Conservation (phyloP, 208 protist species). For the Trichomonas gallinae region DNA sequence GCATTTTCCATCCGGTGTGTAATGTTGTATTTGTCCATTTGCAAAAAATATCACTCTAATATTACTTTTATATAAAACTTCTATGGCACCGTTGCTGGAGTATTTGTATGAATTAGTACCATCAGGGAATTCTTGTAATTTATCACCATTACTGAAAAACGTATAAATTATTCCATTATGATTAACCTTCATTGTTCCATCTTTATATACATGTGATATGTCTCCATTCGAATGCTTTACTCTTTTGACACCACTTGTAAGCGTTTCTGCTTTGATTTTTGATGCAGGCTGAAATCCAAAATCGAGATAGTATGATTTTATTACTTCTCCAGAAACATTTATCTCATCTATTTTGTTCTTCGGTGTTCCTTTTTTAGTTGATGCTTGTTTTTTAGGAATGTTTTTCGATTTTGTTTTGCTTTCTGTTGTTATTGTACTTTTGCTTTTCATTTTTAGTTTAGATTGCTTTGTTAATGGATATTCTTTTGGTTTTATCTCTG, state of each 20-base stretch:
- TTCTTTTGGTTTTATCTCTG: neutral
- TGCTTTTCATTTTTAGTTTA: neutral
- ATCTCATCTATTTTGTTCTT: neutral
- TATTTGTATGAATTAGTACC: neutral
- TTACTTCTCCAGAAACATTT: neutral
- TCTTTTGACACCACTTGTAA: neutral
- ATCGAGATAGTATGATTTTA: neutral
- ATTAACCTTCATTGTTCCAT: neutral
- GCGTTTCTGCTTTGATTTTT: neutral
- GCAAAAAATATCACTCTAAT: neutral
- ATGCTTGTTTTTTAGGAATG: neutral
- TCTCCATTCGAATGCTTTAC: neutral
- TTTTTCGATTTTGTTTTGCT: neutral
- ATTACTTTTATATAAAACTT: neutral
- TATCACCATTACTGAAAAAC: neutral
- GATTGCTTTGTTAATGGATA: neutral
- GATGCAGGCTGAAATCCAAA: neutral
- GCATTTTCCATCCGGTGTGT: neutral
- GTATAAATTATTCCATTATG: neutral
- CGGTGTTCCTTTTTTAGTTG: neutral
- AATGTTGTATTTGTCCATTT: neutral
- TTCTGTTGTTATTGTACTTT: neutral
- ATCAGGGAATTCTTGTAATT: neutral
- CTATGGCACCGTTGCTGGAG: neutral
- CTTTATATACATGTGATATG: neutral